A percentile compares a stretch with the other conserved stretches of the same genome.
These are phyloP conservation scores for Debaryomyces subglobosus DNA, from an alignment of 1,139 yeast genomes.

Conservation along the genomic window DNA sequence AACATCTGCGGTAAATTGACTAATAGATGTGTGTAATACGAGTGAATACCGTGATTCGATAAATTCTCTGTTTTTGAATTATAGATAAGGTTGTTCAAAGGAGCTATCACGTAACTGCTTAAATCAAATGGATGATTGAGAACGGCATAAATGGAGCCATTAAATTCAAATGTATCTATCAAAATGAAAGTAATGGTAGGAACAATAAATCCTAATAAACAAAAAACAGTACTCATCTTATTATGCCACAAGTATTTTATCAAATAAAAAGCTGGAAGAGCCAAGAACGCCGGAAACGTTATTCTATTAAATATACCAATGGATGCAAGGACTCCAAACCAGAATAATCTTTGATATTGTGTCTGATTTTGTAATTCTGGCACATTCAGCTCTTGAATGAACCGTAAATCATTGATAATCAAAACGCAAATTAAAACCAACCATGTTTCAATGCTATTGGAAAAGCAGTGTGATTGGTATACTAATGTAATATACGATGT, in stretches of 20 bases:
- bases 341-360: slow-evolving; percentile 24
- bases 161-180: slow-evolving; percentile 52
- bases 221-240: slow-evolving; percentile 25
- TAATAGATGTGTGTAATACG: slow-evolving; percentile 71
- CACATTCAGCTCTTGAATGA: slow-evolving; percentile 22
- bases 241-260: slow-evolving; percentile 38
- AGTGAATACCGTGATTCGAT: slow-evolving; percentile 80
- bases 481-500: slow-evolving; percentile 82
- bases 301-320: slow-evolving; percentile 83
- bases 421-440: slow-evolving; percentile 60
- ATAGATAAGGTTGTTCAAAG: slow-evolving; percentile 74
- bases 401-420: slow-evolving; percentile 50
- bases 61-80: slow-evolving; percentile 64
- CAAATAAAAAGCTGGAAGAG: slow-evolving; percentile 57
- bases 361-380: slow-evolving; percentile 12
- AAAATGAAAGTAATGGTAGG: slow-evolving; percentile 45
- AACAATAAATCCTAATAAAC: slow-evolving; percentile 32
- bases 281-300: slow-evolving; percentile 76
- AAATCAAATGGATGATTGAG: slow-evolving; percentile 14
- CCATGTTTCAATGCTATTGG: slow-evolving; percentile 83
- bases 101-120: slow-evolving; percentile 57
- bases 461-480: slow-evolving; percentile 85
- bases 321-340: slow-evolving; percentile 56
- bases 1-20: slow-evolving; percentile 77
- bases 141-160: slow-evolving; percentile 8